Conservation (phyloP, 2,329 filamentous ascomycete genomes). For the Neoascochyta sp. region DNA sequence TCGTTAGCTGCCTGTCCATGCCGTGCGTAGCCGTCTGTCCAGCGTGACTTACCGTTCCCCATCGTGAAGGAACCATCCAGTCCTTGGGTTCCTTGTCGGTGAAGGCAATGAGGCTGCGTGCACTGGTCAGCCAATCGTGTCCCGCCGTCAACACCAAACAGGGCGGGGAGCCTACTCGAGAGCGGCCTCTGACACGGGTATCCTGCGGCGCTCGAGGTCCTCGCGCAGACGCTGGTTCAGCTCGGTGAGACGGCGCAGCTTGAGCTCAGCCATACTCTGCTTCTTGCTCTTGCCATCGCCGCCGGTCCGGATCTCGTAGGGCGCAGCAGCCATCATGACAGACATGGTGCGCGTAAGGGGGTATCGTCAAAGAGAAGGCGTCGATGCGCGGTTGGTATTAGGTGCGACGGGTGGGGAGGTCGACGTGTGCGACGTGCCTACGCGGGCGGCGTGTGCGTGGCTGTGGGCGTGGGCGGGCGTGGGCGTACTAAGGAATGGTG, state of each 20-base stretch:
- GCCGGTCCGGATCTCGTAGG: constrained; percentile 64
- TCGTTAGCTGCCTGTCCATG: constrained; percentile 16
- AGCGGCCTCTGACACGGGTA: constrained; percentile 91
- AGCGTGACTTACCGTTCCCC: constrained; percentile 68
- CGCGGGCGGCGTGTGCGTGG: constrained; percentile 17
- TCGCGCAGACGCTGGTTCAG: constrained; percentile 94
- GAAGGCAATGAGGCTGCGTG: constrained; percentile 84
- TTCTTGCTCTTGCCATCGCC: constrained; percentile 82
- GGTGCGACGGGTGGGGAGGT: constrained; percentile 17
- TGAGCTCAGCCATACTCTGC: constrained; percentile 98
- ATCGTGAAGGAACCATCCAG: constrained; percentile 98
- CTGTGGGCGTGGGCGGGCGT: constrained; percentile 9
- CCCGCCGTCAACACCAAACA: constrained; percentile 1
- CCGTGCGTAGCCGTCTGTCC: not conserved
- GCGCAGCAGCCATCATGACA: constrained; percentile 54
- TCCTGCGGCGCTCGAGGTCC: constrained; percentile 90
- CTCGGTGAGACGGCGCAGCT: constrained; percentile 92
- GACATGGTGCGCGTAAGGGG: constrained; percentile 20
- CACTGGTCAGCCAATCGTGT: constrained; percentile 21
- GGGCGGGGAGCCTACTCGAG: constrained; percentile 43
- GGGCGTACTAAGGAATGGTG: constrained; percentile 19
- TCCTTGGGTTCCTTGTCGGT: constrained; percentile 92
- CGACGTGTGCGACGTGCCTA: constrained; percentile 29
- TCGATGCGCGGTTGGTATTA: constrained; percentile 17
- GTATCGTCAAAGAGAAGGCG: constrained; percentile 12